Percentiles rank a stretch among this genome's conserved stretches.
phyloP scores from a whole-genome alignment of 2,329 filamentous ascomycete species.

The Daldinia sp. region DNA sequence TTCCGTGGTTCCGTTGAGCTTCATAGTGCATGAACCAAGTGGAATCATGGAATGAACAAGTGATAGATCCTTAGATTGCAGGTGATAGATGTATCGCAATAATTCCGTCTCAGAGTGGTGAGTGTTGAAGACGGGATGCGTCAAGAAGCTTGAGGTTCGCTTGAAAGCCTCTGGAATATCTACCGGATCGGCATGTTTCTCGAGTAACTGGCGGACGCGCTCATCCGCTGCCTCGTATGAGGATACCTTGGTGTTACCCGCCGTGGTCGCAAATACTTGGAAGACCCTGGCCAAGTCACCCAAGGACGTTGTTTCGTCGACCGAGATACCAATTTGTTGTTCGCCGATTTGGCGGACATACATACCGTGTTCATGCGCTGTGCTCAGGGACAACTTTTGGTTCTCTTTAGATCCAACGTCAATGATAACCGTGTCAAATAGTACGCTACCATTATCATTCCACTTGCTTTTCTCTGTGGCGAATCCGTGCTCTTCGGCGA shows the following conservation, averaged over 20 bases:
- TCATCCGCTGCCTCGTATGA: constrained; percentile 46
- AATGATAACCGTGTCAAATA: constrained; percentile 85
- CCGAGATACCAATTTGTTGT: constrained; percentile 73
- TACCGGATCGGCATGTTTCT: constrained; percentile 47
- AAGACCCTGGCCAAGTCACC: constrained; percentile 52
- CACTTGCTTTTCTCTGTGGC: constrained; percentile 67
- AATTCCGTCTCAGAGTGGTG: constrained; percentile 96
- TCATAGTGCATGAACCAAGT: constrained; percentile 97
- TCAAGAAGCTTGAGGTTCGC: constrained; percentile 79
- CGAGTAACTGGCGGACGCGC: constrained; percentile 53
- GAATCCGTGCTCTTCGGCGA: constrained; percentile 69
- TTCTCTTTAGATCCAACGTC: constrained; percentile 57
- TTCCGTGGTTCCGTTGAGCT: constrained; percentile 91
- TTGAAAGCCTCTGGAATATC: constrained; percentile 68
- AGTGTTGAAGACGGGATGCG: constrained; percentile 92
- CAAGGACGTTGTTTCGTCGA: constrained; percentile 77
- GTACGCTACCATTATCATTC: constrained; percentile 61
- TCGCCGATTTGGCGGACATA: constrained; percentile 70
- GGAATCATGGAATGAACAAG: constrained; percentile 98
- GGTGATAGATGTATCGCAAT: constrained; percentile 89
- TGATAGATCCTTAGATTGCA: constrained; percentile 93
- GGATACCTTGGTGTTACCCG: constrained; percentile 3
- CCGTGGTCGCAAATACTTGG: constrained; percentile 20
- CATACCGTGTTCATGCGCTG: constrained; percentile 60
- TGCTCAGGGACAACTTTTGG: constrained; percentile 60